Evolutionary conservation across 371 early-diverging fungal species (phyloP).

Genomic region (Mucor indicus): DNA sequence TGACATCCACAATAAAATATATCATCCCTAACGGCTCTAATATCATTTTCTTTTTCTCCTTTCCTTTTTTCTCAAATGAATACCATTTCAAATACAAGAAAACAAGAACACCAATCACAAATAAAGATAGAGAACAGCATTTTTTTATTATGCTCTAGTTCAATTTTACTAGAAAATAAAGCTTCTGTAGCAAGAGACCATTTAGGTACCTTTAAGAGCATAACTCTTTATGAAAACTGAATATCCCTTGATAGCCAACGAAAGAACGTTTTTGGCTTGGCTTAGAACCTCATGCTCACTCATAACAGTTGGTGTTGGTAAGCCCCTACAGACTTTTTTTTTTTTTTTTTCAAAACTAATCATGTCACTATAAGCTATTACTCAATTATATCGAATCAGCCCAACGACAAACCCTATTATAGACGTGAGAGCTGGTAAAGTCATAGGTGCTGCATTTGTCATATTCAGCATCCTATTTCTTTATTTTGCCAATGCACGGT

Average conservation of each 20-base stretch:
- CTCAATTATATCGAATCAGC: conserved; percentile 66
- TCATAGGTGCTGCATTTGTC: conserved; percentile 63
- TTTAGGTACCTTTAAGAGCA: too few relatives aligned
- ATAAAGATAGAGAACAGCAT: too few relatives aligned
- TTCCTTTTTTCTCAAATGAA: too few relatives aligned
- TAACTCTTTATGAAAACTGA: too few relatives aligned
- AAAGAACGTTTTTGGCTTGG: conserved; percentile 82
- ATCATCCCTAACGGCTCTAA: too few relatives aligned
- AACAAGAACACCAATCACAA: too few relatives aligned
- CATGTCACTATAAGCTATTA: conserved; percentile 64
- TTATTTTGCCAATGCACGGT: conserved; percentile 64
- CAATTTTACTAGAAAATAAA: conserved; percentile 67
- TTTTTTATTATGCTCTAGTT: too few relatives aligned
- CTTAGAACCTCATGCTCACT: conserved; percentile 71
- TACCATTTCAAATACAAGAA: too few relatives aligned
- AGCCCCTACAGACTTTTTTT: conserved; percentile 1
- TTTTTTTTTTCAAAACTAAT: neutral
- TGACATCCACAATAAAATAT: too few relatives aligned
- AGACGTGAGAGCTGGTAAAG: conserved; percentile 30
- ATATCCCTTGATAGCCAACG: conserved; percentile 73
- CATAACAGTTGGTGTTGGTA: conserved; percentile 74
- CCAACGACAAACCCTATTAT: conserved; percentile 6
- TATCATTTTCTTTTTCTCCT: too few relatives aligned
- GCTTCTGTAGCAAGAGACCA: conserved; percentile 80
- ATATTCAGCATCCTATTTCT: conserved; percentile 65